Base-by-base conservation (phyloP, 345 rosid species). In the Hypericum androsaemum region DNA sequence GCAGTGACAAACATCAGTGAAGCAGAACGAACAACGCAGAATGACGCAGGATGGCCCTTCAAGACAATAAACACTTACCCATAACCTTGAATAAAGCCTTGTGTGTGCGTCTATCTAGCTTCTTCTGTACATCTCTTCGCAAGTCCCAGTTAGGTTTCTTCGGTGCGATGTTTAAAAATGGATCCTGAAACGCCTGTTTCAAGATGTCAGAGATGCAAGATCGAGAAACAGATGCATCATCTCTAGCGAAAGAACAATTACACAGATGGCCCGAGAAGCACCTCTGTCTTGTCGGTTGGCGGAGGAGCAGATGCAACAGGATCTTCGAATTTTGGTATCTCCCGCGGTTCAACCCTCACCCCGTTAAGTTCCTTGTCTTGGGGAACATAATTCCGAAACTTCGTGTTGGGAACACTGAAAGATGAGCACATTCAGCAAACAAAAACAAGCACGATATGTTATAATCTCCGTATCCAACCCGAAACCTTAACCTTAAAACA, bases 131-230 rank as follows among this genome's bases (percentile, higher is more conserved):
- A 68, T 86, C 95, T 59, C 97, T 88, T 46, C 94, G 72, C 12
- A 92, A 76, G 75, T 92, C 94, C 99, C 94, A 88, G 61, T 94
- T 94, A 8, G 99, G 94, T 65, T 94, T 88, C 79, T 94, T 88
- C 4, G 99, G 99, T 64, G 97, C 97, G 62, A 94, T 88, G 73
- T 81, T 94, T 60, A 78, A 77, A 66, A 94, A 83, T 9, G 98
- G 97, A 72, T 94, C 95, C 98, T 81, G 45, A 66, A 22, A 22
- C 32, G 61, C 35, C 54, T 28, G 10, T 42, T 37, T 32, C 58
- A 7, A 10, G 45, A 45, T 2, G 36, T 7, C 11, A 44, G 32
- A 10, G 45, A 45, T 2, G 36, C 6, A 13, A 44, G 32, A 47
- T 43, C 12, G 3, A 39, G 8, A 47, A 37, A 43, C 14, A 16